These are phyloP conservation scores for Metschnikowia sp. DNA, from an alignment of 805 yeast genomes.

Conservation along the genomic window DNA sequence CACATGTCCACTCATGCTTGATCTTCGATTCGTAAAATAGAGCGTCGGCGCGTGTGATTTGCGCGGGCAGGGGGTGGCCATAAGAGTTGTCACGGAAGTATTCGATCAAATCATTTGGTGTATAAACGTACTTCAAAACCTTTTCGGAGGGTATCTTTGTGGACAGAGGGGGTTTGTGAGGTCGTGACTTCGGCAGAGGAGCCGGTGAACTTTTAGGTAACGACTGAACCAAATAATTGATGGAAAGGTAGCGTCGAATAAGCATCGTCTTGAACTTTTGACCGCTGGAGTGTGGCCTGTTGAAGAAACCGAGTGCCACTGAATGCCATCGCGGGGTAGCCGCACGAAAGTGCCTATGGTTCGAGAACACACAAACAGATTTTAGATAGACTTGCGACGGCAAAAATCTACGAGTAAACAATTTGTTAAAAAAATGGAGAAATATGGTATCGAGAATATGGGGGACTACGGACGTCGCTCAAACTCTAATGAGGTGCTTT, in stretches of 20 bases:
- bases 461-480: too few relatives aligned
- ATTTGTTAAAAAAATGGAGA: too few relatives aligned
- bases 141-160: constrained; percentile 6
- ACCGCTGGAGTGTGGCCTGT: too few relatives aligned
- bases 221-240: constrained; percentile 10
- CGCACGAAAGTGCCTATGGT: too few relatives aligned
- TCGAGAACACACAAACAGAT: too few relatives aligned
- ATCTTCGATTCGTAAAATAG: constrained; percentile 46
- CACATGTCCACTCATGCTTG: constrained; percentile 59
- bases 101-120: constrained; percentile 12
- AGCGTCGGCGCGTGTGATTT: constrained; percentile 21
- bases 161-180: not conserved
- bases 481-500: too few relatives aligned
- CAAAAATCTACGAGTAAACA: too few relatives aligned
- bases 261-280: not conserved
- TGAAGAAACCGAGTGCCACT: too few relatives aligned
- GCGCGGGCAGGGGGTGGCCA: constrained; percentile 11
- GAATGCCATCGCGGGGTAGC: too few relatives aligned
- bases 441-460: too few relatives aligned
- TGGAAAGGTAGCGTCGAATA: constrained; percentile 6
- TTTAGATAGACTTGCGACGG: too few relatives aligned
- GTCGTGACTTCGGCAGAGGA: not conserved
- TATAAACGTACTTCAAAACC: constrained; percentile 4
- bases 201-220: constrained; percentile 8
- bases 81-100: constrained; percentile 10